phyloP scores from a whole-genome alignment of 805 yeast genomes.

The Groenewaldozyma salmanticensis region DNA sequence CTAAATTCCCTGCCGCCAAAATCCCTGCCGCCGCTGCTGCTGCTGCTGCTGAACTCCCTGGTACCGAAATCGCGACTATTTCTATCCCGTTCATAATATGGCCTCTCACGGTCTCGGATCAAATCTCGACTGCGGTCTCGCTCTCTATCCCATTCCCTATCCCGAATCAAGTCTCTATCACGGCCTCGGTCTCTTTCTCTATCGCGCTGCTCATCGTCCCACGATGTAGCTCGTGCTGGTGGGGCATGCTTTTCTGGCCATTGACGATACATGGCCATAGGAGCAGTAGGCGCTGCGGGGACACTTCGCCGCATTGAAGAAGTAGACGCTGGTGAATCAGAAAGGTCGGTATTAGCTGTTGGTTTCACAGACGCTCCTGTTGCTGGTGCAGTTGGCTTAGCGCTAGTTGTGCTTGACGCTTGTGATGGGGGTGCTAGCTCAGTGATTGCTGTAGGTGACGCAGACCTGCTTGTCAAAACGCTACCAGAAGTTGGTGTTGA shows the following conservation, averaged over 20 bases:
- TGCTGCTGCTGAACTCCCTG: neutral
- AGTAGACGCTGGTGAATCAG: neutral
- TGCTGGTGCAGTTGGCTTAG: no score
- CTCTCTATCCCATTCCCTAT: constrained; percentile 12
- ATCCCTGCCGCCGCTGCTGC: neutral
- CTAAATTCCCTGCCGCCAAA: neutral
- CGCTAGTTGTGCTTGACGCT: no score
- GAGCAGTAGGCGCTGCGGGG: neutral
- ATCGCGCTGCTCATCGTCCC: constrained; percentile 11
- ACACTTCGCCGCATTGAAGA: neutral
- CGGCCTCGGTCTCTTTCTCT: constrained; percentile 4
- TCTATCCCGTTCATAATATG: neutral
- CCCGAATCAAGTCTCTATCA: constrained; percentile 9
- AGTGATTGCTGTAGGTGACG: no score
- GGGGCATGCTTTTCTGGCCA: neutral
- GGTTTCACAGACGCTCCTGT: neutral
- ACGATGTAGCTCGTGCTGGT: constrained; percentile 7
- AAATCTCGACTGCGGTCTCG: constrained; percentile 9
- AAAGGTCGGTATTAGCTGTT: neutral
- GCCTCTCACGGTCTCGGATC: constrained; percentile 5
- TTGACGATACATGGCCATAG: neutral
- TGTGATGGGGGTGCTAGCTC: no score
- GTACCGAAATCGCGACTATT: neutral
- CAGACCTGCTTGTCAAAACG: no score
- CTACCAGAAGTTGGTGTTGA: no score